These are phyloP conservation scores for Flaveria ramosissima DNA, from an alignment of 129 eudicot species.

Conservation along the genomic window DNA sequence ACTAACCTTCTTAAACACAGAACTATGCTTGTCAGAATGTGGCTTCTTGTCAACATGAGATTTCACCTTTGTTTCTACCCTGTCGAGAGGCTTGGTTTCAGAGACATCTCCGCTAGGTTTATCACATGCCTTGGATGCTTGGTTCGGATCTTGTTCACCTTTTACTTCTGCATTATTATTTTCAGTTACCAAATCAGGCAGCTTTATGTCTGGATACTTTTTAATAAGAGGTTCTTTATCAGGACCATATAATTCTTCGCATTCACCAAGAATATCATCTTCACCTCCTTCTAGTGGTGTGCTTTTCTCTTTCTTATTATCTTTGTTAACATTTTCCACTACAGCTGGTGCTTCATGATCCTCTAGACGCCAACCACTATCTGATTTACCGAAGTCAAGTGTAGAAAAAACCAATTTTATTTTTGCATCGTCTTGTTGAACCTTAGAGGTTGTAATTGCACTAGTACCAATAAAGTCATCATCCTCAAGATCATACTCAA, in stretches of 20 bases:
- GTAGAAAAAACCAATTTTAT: conserved; percentile 75
- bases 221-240: conserved; percentile 73
- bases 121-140: conserved; percentile 35
- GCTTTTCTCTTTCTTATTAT: conserved; percentile 24
- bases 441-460: conserved; percentile 47
- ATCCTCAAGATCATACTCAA: conserved; percentile 87
- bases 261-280: conserved; percentile 64
- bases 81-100: conserved; percentile 21
- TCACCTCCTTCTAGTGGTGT: conserved; percentile 41
- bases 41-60: conserved; percentile 32
- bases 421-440: conserved; percentile 53
- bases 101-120: conserved; percentile 13
- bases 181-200: conserved; percentile 36
- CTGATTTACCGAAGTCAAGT: conserved; percentile 38
- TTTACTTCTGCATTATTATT: conserved; percentile 24
- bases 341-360: conserved; percentile 34
- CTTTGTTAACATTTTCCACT: conserved; percentile 22
- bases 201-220: conserved; percentile 56
- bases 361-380: conserved; percentile 31
- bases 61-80: conserved; percentile 36
- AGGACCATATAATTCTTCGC: conserved; percentile 92
- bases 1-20: conserved; percentile 67
- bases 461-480: conserved; percentile 65
- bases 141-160: conserved; percentile 28
- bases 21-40: conserved; percentile 42